Evolutionary conservation across 768 basidiomycete species (phyloP).

Genomic region (Podaxis sp.): DNA sequence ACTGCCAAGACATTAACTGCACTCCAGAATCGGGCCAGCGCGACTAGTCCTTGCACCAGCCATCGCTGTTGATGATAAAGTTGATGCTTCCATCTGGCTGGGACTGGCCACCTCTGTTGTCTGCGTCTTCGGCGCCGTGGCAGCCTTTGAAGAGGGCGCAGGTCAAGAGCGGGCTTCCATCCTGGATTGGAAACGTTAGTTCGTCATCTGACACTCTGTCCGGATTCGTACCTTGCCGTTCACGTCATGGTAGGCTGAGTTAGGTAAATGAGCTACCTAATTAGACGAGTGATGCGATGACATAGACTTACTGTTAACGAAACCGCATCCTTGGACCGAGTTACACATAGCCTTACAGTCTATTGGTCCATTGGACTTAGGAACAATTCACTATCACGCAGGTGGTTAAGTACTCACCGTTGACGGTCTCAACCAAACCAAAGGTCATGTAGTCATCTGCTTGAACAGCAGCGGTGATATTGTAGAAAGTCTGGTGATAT

Average conservation of each 20-base stretch:
- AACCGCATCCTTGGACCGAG: conserved; percentile 37
- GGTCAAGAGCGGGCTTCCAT: conserved; percentile 42
- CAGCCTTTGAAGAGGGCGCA: conserved; percentile 42
- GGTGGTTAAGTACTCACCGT: conserved; percentile 25
- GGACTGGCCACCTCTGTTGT: conserved; percentile 42
- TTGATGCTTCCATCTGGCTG: conserved; percentile 42
- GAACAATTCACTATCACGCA: background rate
- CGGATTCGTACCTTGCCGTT: conserved; percentile 38
- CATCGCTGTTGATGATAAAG: conserved; percentile 41
- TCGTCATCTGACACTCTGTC: background rate
- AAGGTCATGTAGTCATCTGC: conserved; percentile 42
- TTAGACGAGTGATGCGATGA: background rate
- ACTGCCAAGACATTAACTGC: no score
- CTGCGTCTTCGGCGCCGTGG: conserved; percentile 35
- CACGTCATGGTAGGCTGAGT: conserved; percentile 43
- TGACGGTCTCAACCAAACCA: conserved; percentile 44
- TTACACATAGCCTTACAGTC: conserved; percentile 49
- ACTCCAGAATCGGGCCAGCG: background rate
- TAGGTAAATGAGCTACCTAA: background rate
- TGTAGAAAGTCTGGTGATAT: conserved; percentile 39
- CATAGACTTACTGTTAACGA: conserved; percentile 39
- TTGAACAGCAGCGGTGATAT: conserved; percentile 43
- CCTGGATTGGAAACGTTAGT: conserved; percentile 22
- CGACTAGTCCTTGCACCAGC: conserved; percentile 37
- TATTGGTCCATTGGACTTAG: conserved; percentile 14